phyloP scores from a whole-genome alignment of 2,329 filamentous ascomycete genomes.

The Colletotrichum tamarilloi region DNA sequence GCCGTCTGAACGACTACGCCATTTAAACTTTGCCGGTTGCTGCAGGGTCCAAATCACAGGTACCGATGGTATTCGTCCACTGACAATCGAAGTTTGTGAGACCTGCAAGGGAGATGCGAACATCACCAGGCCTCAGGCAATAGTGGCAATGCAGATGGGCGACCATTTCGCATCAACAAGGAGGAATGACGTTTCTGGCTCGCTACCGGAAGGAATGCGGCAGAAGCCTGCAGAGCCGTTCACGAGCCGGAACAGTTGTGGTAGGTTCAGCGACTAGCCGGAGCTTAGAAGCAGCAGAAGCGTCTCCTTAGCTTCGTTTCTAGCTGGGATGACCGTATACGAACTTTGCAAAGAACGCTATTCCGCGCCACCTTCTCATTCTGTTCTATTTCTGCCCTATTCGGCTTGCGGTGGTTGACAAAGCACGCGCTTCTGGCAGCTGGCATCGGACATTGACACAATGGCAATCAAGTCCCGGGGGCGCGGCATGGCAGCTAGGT shows the following conservation, averaged over 20 bases:
- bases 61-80: conserved; percentile 1
- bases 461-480: not conserved
- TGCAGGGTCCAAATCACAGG: conserved; percentile 31
- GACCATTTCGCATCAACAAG: not conserved
- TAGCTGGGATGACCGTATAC: conserved; percentile 4
- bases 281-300: conserved; percentile 21
- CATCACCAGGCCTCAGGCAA: not conserved
- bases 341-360: conserved; percentile 21
- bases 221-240: not conserved
- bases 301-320: not conserved
- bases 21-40: conserved; percentile 29
- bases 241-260: conserved; percentile 6
- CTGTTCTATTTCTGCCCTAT: conserved; percentile 7
- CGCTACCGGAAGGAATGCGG: conserved; percentile 10
- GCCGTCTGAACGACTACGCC: conserved; percentile 19
- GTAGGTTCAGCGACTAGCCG: conserved; percentile 4
- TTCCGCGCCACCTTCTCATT: conserved; percentile 11
- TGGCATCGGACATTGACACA: not conserved
- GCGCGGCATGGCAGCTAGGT: not conserved
- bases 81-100: not conserved
- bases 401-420: not conserved
- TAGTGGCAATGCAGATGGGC: not conserved
- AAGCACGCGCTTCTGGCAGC: not conserved
- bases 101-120: not conserved
- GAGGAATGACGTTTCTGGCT: conserved; percentile 13